Evolutionary conservation across 164 flowering plant species (phyloP).

Genomic region (Piper longum): DNA sequence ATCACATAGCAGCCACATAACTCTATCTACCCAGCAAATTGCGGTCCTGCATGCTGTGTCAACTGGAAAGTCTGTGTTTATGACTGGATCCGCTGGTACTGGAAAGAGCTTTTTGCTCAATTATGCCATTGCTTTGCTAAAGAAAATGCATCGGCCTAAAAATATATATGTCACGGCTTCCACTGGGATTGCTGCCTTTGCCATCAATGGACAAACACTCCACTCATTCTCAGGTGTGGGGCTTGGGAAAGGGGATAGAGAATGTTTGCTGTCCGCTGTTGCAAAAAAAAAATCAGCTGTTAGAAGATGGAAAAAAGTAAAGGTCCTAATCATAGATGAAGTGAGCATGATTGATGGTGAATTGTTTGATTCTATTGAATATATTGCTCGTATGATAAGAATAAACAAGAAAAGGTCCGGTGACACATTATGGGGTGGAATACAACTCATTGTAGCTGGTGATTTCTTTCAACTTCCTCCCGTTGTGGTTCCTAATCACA

Average conservation of each 20-base stretch:
- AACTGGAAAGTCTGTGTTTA: conserved; percentile 36
- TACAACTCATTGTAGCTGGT: conserved; percentile 43
- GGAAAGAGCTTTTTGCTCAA: conserved; percentile 34
- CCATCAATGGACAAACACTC: conserved; percentile 42
- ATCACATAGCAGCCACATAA: neutral
- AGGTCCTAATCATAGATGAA: conserved; percentile 53
- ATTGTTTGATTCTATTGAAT: conserved; percentile 33
- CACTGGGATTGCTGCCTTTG: conserved; percentile 58
- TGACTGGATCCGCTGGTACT: conserved; percentile 55
- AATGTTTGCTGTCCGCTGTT: conserved; percentile 15
- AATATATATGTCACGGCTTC: conserved; percentile 44
- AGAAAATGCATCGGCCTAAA: conserved; percentile 12
- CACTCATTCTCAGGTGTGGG: conserved; percentile 62
- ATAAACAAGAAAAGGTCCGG: no score
- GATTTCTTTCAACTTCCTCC: conserved; percentile 68
- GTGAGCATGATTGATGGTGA: conserved; percentile 43
- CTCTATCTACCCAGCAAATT: conserved; percentile 25
- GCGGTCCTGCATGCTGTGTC: conserved; percentile 19
- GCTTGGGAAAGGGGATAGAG: conserved; percentile 5
- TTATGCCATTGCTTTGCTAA: conserved; percentile 18
- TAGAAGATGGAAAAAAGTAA: conserved; percentile 31
- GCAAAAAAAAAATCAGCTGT: conserved; percentile 6
- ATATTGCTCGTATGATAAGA: conserved; percentile 25
- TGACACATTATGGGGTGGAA: conserved; percentile 42
- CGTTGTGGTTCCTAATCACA: neutral